A percentile compares a stretch with the other conserved stretches of the same genome.
Evolutionary conservation across 805 yeast species (phyloP).

Genomic region (Wickerhamomyces subpelliculosus): DNA sequence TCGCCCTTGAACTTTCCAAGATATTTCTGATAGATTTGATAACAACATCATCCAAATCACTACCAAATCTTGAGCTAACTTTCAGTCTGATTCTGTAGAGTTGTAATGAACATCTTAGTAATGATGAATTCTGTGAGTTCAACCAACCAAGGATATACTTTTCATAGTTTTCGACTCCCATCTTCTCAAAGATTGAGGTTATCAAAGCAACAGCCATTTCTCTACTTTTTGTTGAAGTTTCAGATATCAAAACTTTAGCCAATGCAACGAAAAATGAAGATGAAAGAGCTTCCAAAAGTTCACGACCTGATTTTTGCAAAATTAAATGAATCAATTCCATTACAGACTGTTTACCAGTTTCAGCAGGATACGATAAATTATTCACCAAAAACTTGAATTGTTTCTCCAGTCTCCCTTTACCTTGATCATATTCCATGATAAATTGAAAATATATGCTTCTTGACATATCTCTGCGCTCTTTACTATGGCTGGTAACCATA

Average conservation of each 20-base stretch:
- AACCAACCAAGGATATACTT: slow-evolving; percentile 53
- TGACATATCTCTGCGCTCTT: slow-evolving; percentile 76
- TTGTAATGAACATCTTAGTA: slow-evolving; percentile 68
- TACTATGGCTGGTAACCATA: slow-evolving; percentile 85
- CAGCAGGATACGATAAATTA: slow-evolving; percentile 79
- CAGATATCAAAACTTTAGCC: slow-evolving; percentile 70
- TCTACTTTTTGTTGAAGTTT: slow-evolving; percentile 71
- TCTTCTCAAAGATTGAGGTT: slow-evolving; percentile 43
- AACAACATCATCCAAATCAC: slow-evolving; percentile 36
- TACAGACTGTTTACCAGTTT: slow-evolving; percentile 81
- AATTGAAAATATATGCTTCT: slow-evolving; percentile 80
- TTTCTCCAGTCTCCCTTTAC: slow-evolving; percentile 74
- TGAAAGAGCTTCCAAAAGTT: slow-evolving; percentile 51
- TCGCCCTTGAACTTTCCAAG: slow-evolving; percentile 29
- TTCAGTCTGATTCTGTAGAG: slow-evolving; percentile 56
- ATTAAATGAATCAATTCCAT: slow-evolving; percentile 78
- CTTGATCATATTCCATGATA: slow-evolving; percentile 91
- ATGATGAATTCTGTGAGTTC: slow-evolving; percentile 37
- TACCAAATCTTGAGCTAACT: slow-evolving; percentile 33
- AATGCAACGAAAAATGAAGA: slow-evolving; percentile 79
- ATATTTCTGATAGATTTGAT: slow-evolving; percentile 26
- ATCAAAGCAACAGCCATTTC: slow-evolving; percentile 72
- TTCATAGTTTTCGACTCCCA: slow-evolving; percentile 32
- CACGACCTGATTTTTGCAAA: slow-evolving; percentile 56
- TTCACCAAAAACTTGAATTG: slow-evolving; percentile 75